Conservation (phyloP, 768 basidiomycete species). For the Mycena epipterygia region DNA sequence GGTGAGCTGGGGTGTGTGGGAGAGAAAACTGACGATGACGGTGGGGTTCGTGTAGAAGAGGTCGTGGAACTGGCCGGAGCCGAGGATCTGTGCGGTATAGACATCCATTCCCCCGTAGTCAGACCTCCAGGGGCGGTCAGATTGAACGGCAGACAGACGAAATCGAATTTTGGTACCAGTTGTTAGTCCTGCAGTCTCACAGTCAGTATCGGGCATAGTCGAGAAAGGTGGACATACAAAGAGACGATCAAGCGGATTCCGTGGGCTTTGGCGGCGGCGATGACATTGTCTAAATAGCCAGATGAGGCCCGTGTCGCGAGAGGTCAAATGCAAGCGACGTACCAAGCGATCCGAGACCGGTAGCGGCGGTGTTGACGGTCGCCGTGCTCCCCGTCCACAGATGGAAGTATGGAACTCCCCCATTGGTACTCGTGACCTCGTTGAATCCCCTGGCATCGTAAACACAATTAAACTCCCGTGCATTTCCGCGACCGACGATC, state of each 20-base stretch:
- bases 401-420: constrained; percentile 72
- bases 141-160: background rate
- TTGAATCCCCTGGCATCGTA: constrained; percentile 61
- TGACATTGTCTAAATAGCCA: constrained; percentile 59
- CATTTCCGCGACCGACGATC: background rate
- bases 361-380: constrained; percentile 68
- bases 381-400: constrained; percentile 64
- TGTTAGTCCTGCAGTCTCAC: constrained; percentile 65
- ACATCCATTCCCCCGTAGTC: constrained; percentile 81
- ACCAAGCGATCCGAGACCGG: constrained; percentile 68
- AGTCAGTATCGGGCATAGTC: background rate
- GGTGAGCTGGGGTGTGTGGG: background rate
- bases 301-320: no score
- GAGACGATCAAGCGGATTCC: constrained; percentile 72
- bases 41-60: constrained; percentile 71
- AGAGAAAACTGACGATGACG: constrained; percentile 58
- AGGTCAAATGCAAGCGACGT: no score
- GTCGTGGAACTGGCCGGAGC: constrained; percentile 60
- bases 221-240: constrained; percentile 52
- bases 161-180: no score
- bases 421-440: constrained; percentile 65
- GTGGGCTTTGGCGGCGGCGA: constrained; percentile 72
- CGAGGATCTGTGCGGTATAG: constrained; percentile 69
- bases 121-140: constrained; percentile 42
- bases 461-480: no score